Evolutionary conservation across 306 rosid species (phyloP).

Genomic region (peach (Prunus persica)): Prunus_persica_NCBIv2 NC_034015.1:21541001-21541500

Average conservation of each 20-base stretch:
- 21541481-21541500: constrained; percentile 28
- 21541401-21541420: neutral
- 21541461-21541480: neutral
- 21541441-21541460: constrained; percentile 14
- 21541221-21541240: constrained; percentile 19
- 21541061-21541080: constrained; percentile 33
- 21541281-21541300: constrained; percentile 14
- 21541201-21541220: constrained; percentile 19
- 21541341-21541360: neutral
- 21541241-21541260: constrained; percentile 1
- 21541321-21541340: neutral
- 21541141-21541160: neutral
- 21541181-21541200: constrained; percentile 21
- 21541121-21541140: constrained; percentile 37
- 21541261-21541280: constrained; percentile 9
- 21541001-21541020: constrained; percentile 1
- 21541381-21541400: neutral
- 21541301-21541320: constrained; percentile 5
- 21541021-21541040: neutral
- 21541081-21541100: constrained; percentile 37
- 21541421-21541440: constrained; percentile 21
- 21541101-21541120: constrained; percentile 32
- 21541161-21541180: constrained; percentile 8
- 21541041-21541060: too few species aligned
- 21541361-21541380: too few species aligned